Evolutionary conservation across 108 stramenopile genomes (phyloP).

Genomic region (Skeletonema costatum): DNA sequence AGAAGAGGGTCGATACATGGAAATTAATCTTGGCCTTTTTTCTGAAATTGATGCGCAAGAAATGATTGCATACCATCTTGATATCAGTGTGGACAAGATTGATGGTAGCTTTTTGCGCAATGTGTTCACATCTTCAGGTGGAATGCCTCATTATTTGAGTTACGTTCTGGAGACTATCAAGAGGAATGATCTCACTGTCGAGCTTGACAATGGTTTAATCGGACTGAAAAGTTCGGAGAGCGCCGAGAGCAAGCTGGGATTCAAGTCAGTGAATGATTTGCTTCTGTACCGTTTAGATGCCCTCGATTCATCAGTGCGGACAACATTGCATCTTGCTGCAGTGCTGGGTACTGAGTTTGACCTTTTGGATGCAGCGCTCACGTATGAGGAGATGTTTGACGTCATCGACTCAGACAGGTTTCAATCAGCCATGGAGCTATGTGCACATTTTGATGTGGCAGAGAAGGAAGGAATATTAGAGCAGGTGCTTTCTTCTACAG

Average conservation of each 20-base stretch:
- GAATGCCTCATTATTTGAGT: constrained; percentile 68
- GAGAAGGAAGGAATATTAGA: constrained; percentile 68
- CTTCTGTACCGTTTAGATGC: constrained; percentile 65
- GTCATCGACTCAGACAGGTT: constrained; percentile 22
- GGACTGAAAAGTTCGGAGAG: constrained; percentile 23
- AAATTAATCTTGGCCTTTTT: constrained; percentile 52
- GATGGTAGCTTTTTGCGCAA: constrained; percentile 45
- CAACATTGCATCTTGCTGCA: constrained; percentile 56
- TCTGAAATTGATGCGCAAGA: constrained; percentile 45
- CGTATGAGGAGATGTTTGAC: constrained; percentile 42
- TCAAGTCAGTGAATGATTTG: constrained; percentile 51
- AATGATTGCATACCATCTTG: constrained; percentile 52
- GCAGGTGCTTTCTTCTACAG: constrained; percentile 10
- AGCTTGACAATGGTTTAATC: constrained; percentile 42
- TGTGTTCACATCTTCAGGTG: constrained; percentile 56
- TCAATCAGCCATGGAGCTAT: constrained; percentile 25
- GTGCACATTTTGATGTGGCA: constrained; percentile 52
- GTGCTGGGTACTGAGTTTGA: constrained; percentile 63
- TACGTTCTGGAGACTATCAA: constrained; percentile 67
- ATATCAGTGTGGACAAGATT: constrained; percentile 38
- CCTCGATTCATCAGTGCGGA: constrained; percentile 54
- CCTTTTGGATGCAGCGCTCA: constrained; percentile 51
- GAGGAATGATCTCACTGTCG: constrained; percentile 37
- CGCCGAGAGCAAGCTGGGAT: constrained; percentile 16
- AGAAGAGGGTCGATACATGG: constrained; percentile 37